Base-by-base conservation (phyloP, 2,329 filamentous ascomycete species). In the Penicillium sp. region DNA sequence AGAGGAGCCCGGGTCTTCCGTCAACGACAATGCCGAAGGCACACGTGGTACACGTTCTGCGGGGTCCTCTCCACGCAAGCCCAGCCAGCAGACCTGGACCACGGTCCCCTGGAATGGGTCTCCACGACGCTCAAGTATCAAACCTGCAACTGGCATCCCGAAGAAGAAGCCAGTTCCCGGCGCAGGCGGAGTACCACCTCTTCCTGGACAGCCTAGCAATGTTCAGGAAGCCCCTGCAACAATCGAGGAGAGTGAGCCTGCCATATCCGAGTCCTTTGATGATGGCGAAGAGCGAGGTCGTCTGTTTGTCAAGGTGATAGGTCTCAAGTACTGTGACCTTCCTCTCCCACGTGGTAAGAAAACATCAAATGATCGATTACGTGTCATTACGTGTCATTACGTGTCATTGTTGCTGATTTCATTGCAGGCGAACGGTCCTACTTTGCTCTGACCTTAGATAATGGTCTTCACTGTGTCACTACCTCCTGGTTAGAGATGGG, bases 301-400 rank as follows among this genome's bases (percentile, higher is more conserved):
- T 53, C 79, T 99, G 1, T 99, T 99, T 63, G 91, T 99, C 58
- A 99, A 99, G 76, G 93, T 99, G n/a, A 87, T 97, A 69, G 91
- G 92, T 37, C 90, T 97, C 56, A 97, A 97, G 70, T 91, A 97
- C 62, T 79, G 99, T 31, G 91, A 96, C 64, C 77, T 61, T 5
- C 92, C 93, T 18, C 76, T 99, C 47, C 91, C 93, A 28, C 88
- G 86, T 74, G 92, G 89, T 93, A 80, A 79, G 86, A 29, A 27
- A 33, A n/a, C 14, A 19, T 33, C 9, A 14, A 2, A 29, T n/a
- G 28, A 29, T 7, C n/a, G 13, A 7, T 16, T 13, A 8, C 3
- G 30, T 6, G 12, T n/a, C 13, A 12, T 9, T 37, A n/a, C n/a
- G n/a, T n/a, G n/a, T n/a, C n/a, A 7, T 16, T 13, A 8, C 3